Conservation (phyloP, 2,329 filamentous ascomycete genomes). For the Trichophaea hybrida region DNA sequence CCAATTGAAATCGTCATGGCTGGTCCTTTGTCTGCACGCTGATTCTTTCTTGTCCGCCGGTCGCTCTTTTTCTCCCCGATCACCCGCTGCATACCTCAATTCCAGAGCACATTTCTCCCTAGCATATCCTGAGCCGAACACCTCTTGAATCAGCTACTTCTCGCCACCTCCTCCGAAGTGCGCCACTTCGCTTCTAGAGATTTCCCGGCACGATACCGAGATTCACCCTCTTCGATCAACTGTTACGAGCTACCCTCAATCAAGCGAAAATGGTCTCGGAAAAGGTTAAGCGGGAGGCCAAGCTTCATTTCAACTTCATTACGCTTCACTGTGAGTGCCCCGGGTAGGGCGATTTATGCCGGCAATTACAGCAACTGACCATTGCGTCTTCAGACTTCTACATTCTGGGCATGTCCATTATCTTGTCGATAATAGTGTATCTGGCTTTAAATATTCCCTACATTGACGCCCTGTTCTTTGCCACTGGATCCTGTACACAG, state of each 20-base stretch:
- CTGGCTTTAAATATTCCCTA: slow-evolving; percentile 51
- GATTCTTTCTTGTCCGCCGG: too few relatives aligned
- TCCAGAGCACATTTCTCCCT: too few relatives aligned
- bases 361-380: neutral
- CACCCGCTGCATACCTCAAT: too few relatives aligned
- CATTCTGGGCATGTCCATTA: slow-evolving; percentile 57
- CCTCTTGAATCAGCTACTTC: neutral
- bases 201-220: neutral
- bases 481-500: slow-evolving; percentile 75
- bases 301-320: slow-evolving; percentile 65
- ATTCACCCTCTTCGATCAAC: too few relatives aligned
- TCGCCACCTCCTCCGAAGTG: neutral
- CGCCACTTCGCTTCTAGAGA: neutral
- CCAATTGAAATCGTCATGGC: neutral
- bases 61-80: neutral
- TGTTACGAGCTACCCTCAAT: too few relatives aligned
- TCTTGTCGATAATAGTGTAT: slow-evolving; percentile 66
- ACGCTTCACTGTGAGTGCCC: slow-evolving; percentile 54
- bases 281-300: neutral
- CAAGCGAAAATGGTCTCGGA: too few relatives aligned
- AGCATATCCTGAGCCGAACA: too few relatives aligned
- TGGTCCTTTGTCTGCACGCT: neutral
- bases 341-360: neutral
- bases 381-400: slow-evolving; percentile 49
- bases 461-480: slow-evolving; percentile 79